These are phyloP conservation scores for Fragaria ananassa DNA, from an alignment of 306 rosid species.

Conservation along the genomic window DNA sequence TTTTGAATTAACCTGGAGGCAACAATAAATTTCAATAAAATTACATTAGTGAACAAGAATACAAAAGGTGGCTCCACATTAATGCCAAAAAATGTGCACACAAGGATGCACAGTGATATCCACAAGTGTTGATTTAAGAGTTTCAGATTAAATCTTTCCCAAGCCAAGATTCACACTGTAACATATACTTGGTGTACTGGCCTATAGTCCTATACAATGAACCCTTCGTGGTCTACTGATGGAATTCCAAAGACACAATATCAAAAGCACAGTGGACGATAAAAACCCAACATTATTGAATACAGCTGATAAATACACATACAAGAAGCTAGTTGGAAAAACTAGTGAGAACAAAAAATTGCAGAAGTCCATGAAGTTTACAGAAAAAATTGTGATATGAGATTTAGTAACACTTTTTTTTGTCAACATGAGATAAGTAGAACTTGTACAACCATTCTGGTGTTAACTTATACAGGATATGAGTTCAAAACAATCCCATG, in stretches of 20 bases:
- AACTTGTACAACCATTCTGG: neutral
- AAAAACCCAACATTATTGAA: neutral
- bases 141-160: neutral
- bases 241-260: neutral
- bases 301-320: neutral
- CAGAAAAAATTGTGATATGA: neutral
- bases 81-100: neutral
- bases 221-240: neutral
- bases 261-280: neutral
- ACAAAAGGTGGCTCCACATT: neutral
- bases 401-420: neutral
- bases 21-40: constrained; percentile 15
- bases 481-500: neutral
- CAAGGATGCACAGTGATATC: neutral
- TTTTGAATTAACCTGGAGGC: constrained; percentile 75
- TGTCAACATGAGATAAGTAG: neutral
- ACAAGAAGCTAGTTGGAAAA: neutral
- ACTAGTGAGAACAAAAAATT: neutral
- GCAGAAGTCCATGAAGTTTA: neutral
- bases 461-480: neutral
- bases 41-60: neutral
- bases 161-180: neutral
- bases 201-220: neutral
- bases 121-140: neutral
- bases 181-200: neutral